phyloP scores from a whole-genome alignment of 345 rosid genomes.

The Gossypium arboreum region DNA sequence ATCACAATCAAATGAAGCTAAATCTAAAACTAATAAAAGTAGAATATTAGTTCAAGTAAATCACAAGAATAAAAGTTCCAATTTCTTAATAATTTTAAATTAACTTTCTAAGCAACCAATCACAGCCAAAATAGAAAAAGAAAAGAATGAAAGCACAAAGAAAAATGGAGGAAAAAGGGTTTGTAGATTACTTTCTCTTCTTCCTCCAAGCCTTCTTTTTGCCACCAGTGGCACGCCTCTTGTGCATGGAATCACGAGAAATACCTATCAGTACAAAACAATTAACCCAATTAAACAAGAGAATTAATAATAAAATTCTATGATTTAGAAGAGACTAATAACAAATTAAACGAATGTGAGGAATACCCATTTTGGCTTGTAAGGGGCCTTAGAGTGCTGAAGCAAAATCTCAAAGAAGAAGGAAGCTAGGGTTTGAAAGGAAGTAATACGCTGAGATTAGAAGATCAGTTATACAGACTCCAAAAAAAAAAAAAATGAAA shows the following conservation, averaged over 20 bases:
- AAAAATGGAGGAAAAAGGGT: neutral
- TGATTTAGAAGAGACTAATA: neutral
- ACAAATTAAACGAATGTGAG: neutral
- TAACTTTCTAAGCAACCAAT: neutral
- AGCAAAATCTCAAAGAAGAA: conserved; percentile 3
- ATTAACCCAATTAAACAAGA: neutral
- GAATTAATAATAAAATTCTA: neutral
- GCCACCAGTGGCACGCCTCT: conserved; percentile 93
- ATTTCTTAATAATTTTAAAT: neutral
- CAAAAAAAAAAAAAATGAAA: neutral
- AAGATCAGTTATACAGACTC: neutral
- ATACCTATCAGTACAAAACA: conserved; percentile 41
- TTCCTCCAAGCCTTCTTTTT: conserved; percentile 91
- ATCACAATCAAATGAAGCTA: neutral
- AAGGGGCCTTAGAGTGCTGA: neutral
- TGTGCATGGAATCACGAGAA: conserved; percentile 89
- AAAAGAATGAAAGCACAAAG: neutral
- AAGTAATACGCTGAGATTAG: neutral
- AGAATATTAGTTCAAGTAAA: neutral
- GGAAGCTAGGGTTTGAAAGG: conserved; percentile 10
- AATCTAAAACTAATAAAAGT: neutral
- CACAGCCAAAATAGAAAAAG: neutral
- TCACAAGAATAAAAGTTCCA: neutral
- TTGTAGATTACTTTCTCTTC: conserved; percentile 66
- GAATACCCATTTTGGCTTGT: conserved; percentile 40